Evolutionary conservation across 306 rosid species (phyloP).

Genomic region (Casuarina glauca): DNA sequence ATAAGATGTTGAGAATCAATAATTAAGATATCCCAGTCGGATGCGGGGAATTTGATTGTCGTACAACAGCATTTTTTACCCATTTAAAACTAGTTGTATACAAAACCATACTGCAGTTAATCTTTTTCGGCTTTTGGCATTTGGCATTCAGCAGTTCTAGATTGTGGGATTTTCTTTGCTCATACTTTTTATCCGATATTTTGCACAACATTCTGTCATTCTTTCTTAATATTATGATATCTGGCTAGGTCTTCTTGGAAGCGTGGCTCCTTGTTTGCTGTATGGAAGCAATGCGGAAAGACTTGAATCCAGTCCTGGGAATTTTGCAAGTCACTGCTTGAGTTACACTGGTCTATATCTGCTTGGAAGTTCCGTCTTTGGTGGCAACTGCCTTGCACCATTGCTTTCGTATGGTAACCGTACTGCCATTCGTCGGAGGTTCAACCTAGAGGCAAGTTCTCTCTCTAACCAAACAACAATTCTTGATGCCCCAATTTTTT

Average conservation of each 20-base stretch:
- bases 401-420: constrained; percentile 81
- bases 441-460: constrained; percentile 84
- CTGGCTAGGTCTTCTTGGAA: constrained; percentile 83
- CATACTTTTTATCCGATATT: constrained; percentile 1
- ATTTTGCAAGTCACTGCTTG: constrained; percentile 73
- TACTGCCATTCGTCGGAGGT: constrained; percentile 75
- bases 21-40: not conserved
- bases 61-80: not conserved
- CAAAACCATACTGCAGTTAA: not conserved
- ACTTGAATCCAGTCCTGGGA: constrained; percentile 66
- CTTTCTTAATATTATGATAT: constrained; percentile 21
- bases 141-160: not conserved
- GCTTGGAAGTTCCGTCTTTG: constrained; percentile 68
- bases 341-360: constrained; percentile 71
- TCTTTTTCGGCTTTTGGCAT: not conserved
- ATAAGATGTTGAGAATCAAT: not conserved
- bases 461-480: not conserved
- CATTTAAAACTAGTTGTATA: not conserved
- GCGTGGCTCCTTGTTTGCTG: constrained; percentile 92
- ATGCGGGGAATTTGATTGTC: not conserved
- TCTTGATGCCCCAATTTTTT: too few relatives aligned
- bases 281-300: constrained; percentile 94
- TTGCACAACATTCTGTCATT: not conserved
- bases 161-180: not conserved
- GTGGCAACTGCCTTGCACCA: constrained; percentile 83